Percentiles rank a stretch among this genome's conserved stretches.
Conservation (phyloP, 179 eudicot species). For the Patellifolia procumbens region DNA sequence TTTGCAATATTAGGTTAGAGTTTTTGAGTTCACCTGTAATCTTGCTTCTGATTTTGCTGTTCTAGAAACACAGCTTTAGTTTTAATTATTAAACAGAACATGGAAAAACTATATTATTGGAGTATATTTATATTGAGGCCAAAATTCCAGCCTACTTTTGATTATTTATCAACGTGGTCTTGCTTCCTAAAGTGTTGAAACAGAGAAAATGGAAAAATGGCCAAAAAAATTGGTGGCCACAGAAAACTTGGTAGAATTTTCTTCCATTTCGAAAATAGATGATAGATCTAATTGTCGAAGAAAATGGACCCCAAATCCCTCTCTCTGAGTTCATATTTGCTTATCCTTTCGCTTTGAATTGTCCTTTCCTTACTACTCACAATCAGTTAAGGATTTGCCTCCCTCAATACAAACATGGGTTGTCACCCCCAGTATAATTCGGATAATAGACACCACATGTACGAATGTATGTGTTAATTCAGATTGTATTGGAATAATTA, state of each 20-base stretch:
- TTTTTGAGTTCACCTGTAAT: slow-evolving; percentile 11
- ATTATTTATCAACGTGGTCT: slow-evolving; percentile 16
- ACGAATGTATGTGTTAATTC: neutral
- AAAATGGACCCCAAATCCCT: neutral
- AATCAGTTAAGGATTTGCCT: slow-evolving; percentile 18
- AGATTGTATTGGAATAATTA: neutral
- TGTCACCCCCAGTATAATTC: neutral
- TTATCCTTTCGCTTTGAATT: slow-evolving; percentile 16
- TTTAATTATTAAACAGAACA: slow-evolving; percentile 16
- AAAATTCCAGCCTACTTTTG: slow-evolving; percentile 26
- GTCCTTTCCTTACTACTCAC: slow-evolving; percentile 14
- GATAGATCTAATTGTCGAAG: neutral
- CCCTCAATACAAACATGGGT: slow-evolving; percentile 22
- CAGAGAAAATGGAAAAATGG: neutral
- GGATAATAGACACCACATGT: slow-evolving; percentile 25
- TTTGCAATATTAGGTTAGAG: neutral
- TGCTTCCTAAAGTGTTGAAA: slow-evolving; percentile 18
- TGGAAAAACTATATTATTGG: slow-evolving; percentile 11
- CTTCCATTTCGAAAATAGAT: neutral
- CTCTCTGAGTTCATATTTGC: slow-evolving; percentile 26
- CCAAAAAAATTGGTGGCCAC: slow-evolving; percentile 21
- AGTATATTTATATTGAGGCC: slow-evolving; percentile 8
- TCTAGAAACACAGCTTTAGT: neutral
- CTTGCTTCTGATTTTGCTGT: slow-evolving; percentile 20
- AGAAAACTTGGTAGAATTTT: neutral